Conservation (phyloP, 768 basidiomycete genomes). For the Hypsizygus marmoreus region DNA sequence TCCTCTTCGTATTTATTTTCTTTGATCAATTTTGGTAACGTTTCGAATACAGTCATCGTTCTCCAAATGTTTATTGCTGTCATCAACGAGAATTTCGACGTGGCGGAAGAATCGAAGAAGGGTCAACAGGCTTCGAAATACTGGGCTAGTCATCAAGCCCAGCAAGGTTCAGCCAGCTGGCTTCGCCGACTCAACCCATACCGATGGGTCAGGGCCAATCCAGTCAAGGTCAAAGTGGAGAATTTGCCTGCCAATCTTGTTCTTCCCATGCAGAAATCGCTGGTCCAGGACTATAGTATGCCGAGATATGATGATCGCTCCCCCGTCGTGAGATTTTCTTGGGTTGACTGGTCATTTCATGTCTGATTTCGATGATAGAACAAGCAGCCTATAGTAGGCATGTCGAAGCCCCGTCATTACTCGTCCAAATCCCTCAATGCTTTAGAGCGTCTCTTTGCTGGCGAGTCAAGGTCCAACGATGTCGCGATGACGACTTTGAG, state of each 20-base stretch:
- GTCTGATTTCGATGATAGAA: conserved; percentile 19
- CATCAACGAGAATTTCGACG: conserved; percentile 92
- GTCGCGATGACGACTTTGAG: conserved; percentile 63
- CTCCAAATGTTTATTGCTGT: conserved; percentile 97
- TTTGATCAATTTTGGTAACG: not conserved
- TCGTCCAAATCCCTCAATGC: conserved; percentile 58
- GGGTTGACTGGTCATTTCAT: not conserved
- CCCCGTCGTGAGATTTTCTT: conserved; percentile 28
- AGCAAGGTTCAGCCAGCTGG: conserved; percentile 61
- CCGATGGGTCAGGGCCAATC: conserved; percentile 74
- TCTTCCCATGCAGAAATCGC: conserved; percentile 75
- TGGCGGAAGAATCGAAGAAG: conserved; percentile 90
- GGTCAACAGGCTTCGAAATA: conserved; percentile 76
- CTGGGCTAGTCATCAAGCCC: conserved; percentile 59
- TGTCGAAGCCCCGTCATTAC: conserved; percentile 49
- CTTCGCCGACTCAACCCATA: conserved; percentile 82
- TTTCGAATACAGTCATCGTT: conserved; percentile 67
- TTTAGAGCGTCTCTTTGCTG: conserved; percentile 68
- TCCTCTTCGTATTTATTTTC: conserved; percentile 16
- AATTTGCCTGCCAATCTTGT: conserved; percentile 72
- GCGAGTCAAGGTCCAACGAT: conserved; percentile 50
- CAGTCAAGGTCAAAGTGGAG: conserved; percentile 71
- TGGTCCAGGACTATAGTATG: conserved; percentile 61
- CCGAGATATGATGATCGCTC: conserved; percentile 34
- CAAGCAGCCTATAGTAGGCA: conserved; percentile 18